These are phyloP conservation scores for Papilionanthe hybrid DNA, from an alignment of 116 monocot genomes.

Conservation along the genomic window DNA sequence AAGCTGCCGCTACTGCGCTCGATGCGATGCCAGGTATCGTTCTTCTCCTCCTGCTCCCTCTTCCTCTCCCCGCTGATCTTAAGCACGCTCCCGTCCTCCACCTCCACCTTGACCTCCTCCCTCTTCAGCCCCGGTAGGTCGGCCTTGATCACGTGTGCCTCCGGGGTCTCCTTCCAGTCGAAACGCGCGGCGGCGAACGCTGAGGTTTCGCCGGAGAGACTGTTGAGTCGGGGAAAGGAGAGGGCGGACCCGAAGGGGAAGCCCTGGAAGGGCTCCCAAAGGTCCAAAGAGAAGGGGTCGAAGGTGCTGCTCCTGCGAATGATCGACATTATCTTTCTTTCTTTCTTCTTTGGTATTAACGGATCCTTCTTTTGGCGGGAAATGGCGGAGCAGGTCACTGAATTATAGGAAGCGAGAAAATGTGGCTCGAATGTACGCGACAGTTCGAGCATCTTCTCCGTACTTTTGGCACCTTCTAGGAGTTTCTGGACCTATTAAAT, in stretches of 20 bases:
- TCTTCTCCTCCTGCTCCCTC: conserved; percentile 24
- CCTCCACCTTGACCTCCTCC: conserved; percentile 19
- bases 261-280: not conserved
- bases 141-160: conserved; percentile 18
- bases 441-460: too few relatives aligned
- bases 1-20: conserved; percentile 25
- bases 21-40: conserved; percentile 16
- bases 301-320: not conserved
- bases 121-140: conserved; percentile 17
- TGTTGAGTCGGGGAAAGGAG: not conserved
- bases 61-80: conserved; percentile 25
- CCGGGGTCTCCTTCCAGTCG: conserved; percentile 13
- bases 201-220: not conserved
- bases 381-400: too few relatives aligned
- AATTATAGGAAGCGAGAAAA: too few relatives aligned
- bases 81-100: conserved; percentile 21
- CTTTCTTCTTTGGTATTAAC: too few relatives aligned
- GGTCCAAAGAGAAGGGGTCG: not conserved
- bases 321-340: conserved; percentile 1
- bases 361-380: too few relatives aligned
- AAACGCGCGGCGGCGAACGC: conserved; percentile 4
- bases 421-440: too few relatives aligned
- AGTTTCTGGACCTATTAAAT: too few relatives aligned
- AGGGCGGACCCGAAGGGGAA: not conserved
- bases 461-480: too few relatives aligned